phyloP scores from a whole-genome alignment of 2,329 filamentous ascomycete genomes.

The Claviceps capensis region DNA sequence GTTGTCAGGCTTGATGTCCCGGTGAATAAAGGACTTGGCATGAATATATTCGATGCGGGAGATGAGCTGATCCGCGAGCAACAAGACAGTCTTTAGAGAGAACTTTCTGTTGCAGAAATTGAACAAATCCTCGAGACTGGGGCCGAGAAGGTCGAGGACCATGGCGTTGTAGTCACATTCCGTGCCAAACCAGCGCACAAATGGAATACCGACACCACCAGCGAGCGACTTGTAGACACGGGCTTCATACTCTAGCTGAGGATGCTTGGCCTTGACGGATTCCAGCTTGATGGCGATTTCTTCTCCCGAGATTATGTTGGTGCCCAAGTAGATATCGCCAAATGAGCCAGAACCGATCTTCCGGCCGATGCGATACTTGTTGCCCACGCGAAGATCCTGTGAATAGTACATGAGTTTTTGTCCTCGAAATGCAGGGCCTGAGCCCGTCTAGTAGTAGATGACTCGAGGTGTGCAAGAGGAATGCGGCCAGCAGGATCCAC shows the following conservation, averaged over 20 bases:
- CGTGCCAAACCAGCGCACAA: slow-evolving; percentile 98
- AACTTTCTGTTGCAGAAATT: slow-evolving; percentile 99
- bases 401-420: background rate
- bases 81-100: slow-evolving; percentile 92
- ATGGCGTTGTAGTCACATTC: slow-evolving; percentile 99
- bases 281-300: slow-evolving; percentile 99
- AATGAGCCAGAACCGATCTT: slow-evolving; percentile 98
- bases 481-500: no score
- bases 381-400: slow-evolving; percentile 95
- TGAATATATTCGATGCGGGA: slow-evolving; percentile 99
- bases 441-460: no score
- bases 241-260: slow-evolving; percentile 96
- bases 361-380: slow-evolving; percentile 98
- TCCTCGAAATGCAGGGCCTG: background rate
- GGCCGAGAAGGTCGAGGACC: slow-evolving; percentile 93
- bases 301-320: slow-evolving; percentile 98
- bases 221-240: slow-evolving; percentile 84
- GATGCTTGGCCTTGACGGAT: slow-evolving; percentile 98
- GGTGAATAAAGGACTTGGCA: slow-evolving; percentile 98
- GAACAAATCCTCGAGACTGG: slow-evolving; percentile 94
- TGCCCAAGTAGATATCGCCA: slow-evolving; percentile 96
- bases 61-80: slow-evolving; percentile 95
- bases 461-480: no score
- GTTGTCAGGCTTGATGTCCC: slow-evolving; percentile 99
- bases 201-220: slow-evolving; percentile 93